These are phyloP conservation scores for Discostella stelligeroides DNA, from an alignment of 108 stramenopile genomes.

Conservation along the genomic window DNA sequence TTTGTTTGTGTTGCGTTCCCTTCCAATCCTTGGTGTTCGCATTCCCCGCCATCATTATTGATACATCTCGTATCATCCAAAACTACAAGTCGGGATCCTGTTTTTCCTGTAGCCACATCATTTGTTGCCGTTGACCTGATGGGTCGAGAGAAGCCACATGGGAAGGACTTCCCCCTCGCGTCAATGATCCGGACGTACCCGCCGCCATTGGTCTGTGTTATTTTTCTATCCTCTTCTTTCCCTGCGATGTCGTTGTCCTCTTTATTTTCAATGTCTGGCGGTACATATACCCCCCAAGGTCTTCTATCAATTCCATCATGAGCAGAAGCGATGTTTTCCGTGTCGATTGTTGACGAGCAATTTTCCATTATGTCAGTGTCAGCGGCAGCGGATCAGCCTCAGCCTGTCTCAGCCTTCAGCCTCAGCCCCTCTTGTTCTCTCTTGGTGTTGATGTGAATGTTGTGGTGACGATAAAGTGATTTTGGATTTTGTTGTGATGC, in stretches of 20 bases:
- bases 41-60: neutral
- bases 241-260: constrained; percentile 3
- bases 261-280: constrained; percentile 17
- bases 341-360: neutral
- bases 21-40: neutral
- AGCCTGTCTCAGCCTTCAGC: too few relatives aligned
- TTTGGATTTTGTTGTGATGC: too few relatives aligned
- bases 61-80: constrained; percentile 5
- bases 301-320: neutral
- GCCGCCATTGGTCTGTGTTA: neutral
- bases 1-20: neutral
- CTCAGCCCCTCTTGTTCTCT: too few relatives aligned
- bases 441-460: too few relatives aligned
- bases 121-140: constrained; percentile 5
- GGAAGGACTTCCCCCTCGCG: constrained; percentile 56
- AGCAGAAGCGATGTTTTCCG: neutral
- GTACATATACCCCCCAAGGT: constrained; percentile 37
- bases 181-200: constrained; percentile 54
- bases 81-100: constrained; percentile 10
- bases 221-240: neutral
- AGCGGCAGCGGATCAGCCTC: too few relatives aligned
- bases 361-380: neutral
- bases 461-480: too few relatives aligned
- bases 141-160: constrained; percentile 59
- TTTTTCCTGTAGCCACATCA: neutral